Evolutionary conservation across 139 green algal species (phyloP).

Genomic region (Astrephomene gubernaculifera): DNA sequence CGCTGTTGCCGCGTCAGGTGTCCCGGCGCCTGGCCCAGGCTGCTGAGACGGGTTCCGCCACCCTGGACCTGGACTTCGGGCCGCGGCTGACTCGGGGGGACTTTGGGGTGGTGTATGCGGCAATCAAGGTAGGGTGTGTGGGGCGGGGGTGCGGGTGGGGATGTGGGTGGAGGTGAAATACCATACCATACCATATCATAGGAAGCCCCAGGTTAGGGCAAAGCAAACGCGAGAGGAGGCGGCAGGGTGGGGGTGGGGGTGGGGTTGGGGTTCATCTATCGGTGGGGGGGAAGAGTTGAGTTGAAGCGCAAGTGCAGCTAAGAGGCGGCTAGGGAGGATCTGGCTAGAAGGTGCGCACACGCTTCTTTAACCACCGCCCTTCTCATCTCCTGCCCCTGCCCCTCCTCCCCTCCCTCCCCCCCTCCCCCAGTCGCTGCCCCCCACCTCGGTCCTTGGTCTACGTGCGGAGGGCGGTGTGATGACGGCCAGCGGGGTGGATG

Average conservation of each 20-base stretch:
- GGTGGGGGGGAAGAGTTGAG: too few species aligned
- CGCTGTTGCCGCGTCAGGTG: slow-evolving; percentile 25
- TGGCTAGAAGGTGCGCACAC: too few species aligned
- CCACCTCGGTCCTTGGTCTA: background rate
- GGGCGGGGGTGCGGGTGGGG: too few species aligned
- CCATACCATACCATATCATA: too few species aligned
- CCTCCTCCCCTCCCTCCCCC: background rate
- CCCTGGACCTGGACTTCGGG: slow-evolving; percentile 45
- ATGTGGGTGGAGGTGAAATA: too few species aligned
- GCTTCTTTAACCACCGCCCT: too few species aligned
- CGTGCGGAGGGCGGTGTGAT: slow-evolving; percentile 9
- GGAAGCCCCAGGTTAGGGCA: too few species aligned
- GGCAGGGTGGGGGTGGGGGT: too few species aligned
- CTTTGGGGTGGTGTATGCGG: slow-evolving; percentile 36
- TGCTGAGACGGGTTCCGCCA: background rate
- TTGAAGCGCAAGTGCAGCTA: too few species aligned
- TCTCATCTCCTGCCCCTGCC: background rate
- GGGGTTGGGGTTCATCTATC: too few species aligned
- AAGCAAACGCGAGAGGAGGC: too few species aligned
- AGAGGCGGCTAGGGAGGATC: too few species aligned
- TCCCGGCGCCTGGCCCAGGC: slow-evolving; percentile 33
- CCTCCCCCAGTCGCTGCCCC: background rate
- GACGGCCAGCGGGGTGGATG: background rate
- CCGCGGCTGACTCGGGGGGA: slow-evolving; percentile 29
- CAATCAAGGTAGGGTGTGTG: slow-evolving; percentile 1